Evolutionary conservation across 2,329 filamentous ascomycete genomes (phyloP).

Genomic region (Dactylellina cionopaga): DNA sequence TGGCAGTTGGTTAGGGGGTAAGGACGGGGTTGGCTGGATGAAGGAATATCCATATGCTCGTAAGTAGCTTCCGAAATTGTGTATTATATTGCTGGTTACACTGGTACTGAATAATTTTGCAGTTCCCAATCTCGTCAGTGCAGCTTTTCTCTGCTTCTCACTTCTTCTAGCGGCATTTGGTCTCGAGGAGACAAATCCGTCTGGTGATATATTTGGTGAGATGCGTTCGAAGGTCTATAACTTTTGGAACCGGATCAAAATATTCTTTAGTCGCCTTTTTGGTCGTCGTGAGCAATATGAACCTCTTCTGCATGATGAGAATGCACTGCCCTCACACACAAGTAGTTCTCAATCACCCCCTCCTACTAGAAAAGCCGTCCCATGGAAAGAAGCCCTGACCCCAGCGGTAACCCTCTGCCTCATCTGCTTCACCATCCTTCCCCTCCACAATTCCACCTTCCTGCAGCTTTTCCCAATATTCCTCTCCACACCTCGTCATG

Average conservation of each 20-base stretch:
- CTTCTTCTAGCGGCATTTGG: constrained; percentile 23
- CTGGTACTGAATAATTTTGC: background rate
- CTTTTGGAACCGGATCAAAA: constrained; percentile 2
- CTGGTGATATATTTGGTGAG: constrained; percentile 34
- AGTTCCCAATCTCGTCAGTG: constrained; percentile 67
- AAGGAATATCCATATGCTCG: constrained; percentile 66
- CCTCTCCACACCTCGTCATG: constrained; percentile 74
- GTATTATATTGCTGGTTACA: too few relatives aligned
- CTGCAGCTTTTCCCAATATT: constrained; percentile 81
- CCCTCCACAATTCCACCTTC: constrained; percentile 79
- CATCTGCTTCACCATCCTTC: constrained; percentile 73
- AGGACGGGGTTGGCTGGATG: constrained; percentile 61
- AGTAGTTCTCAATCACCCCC: constrained; percentile 31
- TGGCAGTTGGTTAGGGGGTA: constrained; percentile 44
- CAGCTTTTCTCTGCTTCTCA: constrained; percentile 62
- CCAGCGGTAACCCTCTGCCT: constrained; percentile 68
- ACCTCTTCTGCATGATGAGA: constrained; percentile 55
- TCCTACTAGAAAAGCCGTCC: constrained; percentile 55
- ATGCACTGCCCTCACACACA: constrained; percentile 1
- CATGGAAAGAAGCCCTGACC: constrained; percentile 68
- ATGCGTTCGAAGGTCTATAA: background rate
- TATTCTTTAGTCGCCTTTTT: background rate
- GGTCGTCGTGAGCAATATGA: constrained; percentile 56
- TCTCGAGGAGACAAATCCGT: constrained; percentile 38
- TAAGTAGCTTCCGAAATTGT: background rate